Percentiles rank a stretch among this genome's conserved stretches.
phyloP scores from a whole-genome alignment of 805 yeast species.

The Cyberlindnera veronae region DNA sequence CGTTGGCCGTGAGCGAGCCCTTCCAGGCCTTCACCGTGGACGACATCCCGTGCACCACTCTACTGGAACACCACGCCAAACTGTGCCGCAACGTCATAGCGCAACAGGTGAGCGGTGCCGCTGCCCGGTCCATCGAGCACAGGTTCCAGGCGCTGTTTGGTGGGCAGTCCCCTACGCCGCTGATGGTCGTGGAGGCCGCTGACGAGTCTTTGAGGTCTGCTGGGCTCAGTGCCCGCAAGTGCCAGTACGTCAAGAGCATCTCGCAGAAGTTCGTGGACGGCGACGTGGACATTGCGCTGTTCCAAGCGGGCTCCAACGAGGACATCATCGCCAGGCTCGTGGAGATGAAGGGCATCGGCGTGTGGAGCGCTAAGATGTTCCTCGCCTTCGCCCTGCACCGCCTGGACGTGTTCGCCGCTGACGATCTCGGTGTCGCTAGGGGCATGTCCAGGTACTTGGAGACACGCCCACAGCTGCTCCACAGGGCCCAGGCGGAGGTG shows the following conservation, averaged over 20 bases:
- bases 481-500: conserved; percentile 41
- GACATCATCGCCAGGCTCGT: conserved; percentile 48
- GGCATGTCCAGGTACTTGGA: conserved; percentile 67
- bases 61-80: conserved; percentile 37
- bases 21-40: conserved; percentile 29
- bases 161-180: conserved; percentile 39
- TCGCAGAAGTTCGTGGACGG: conserved; percentile 47
- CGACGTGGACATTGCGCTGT: conserved; percentile 34
- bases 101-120: conserved; percentile 78
- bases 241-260: conserved; percentile 55
- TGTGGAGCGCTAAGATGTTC: conserved; percentile 92
- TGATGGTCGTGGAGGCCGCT: conserved; percentile 37
- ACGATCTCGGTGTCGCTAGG: conserved; percentile 81
- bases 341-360: conserved; percentile 66
- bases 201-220: conserved; percentile 47
- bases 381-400: conserved; percentile 63
- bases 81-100: conserved; percentile 52
- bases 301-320: conserved; percentile 37
- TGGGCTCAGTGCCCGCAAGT: conserved; percentile 70
- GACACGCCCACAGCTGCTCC: conserved; percentile 46
- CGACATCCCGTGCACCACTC: conserved; percentile 10
- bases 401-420: conserved; percentile 67
- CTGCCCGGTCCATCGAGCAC: conserved; percentile 62
- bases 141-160: conserved; percentile 41
- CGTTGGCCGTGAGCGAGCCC: conserved; percentile 23